Evolutionary conservation across 805 yeast genomes (phyloP).

Genomic region (Zygoascus ofunaensis): DNA sequence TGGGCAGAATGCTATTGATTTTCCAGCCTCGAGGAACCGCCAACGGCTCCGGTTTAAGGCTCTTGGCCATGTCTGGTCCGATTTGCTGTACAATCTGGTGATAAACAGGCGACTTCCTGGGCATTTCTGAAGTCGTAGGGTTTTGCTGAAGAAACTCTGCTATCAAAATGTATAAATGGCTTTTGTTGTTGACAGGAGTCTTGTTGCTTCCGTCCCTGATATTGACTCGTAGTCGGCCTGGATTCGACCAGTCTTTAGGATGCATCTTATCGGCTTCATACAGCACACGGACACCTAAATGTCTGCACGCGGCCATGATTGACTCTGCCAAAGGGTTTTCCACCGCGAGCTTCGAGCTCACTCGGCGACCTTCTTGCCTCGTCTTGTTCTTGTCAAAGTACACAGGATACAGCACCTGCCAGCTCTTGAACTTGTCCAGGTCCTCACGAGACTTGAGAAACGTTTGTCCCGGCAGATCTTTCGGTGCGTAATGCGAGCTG

Average conservation of each 20-base stretch:
- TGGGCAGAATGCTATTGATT: conserved; percentile 84
- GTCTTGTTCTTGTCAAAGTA: conserved; percentile 77
- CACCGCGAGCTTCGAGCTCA: conserved; percentile 57
- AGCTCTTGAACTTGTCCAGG: conserved; percentile 48
- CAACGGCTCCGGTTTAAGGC: conserved; percentile 32
- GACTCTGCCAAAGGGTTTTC: conserved; percentile 81
- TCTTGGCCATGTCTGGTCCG: conserved; percentile 10
- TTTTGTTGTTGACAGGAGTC: conserved; percentile 40
- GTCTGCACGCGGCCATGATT: conserved; percentile 59
- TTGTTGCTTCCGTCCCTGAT: conserved; percentile 44
- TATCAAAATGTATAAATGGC: conserved; percentile 53
- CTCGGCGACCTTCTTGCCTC: conserved; percentile 77
- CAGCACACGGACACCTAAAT: conserved; percentile 27
- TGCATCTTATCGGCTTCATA: conserved; percentile 67
- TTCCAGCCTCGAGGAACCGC: conserved; percentile 80
- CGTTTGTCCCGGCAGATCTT: conserved; percentile 14
- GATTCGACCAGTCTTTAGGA: conserved; percentile 95
- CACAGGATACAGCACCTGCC: conserved; percentile 81
- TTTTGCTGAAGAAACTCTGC: conserved; percentile 52
- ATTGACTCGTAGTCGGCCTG: conserved; percentile 85
- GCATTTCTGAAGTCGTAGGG: conserved; percentile 59
- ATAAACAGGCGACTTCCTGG: conserved; percentile 40
- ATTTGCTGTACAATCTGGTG: conserved; percentile 12
- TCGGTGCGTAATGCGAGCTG: conserved; percentile 7
- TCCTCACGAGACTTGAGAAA: conserved; percentile 46